These are phyloP conservation scores for Obba rivulosa DNA, from an alignment of 768 basidiomycete genomes.

Conservation along the genomic window DNA sequence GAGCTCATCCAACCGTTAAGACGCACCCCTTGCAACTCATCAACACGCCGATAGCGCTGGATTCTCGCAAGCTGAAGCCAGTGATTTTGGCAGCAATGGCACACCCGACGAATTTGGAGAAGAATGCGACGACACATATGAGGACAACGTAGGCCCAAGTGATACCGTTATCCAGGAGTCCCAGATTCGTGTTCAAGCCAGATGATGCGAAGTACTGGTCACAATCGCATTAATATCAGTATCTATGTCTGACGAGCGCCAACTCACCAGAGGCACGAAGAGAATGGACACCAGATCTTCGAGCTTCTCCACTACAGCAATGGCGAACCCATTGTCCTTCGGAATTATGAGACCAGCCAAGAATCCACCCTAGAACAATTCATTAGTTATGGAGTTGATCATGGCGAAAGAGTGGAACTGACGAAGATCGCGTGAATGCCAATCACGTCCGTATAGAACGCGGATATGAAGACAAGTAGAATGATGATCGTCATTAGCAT, in stretches of 20 bases:
- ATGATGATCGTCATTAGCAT: conserved; percentile 77
- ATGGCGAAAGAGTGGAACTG: no score
- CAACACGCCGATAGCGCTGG: conserved; percentile 75
- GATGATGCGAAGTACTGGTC: conserved; percentile 73
- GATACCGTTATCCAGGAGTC: conserved; percentile 60
- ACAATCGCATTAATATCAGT: conserved; percentile 6
- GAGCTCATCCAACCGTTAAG: not conserved
- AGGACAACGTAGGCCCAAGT: conserved; percentile 81
- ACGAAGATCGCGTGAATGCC: conserved; percentile 71
- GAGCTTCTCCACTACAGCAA: conserved; percentile 75
- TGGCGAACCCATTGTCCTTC: conserved; percentile 75
- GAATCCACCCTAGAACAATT: conserved; percentile 82
- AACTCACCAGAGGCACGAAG: conserved; percentile 68
- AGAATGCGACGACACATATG: conserved; percentile 70
- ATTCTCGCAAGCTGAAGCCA: conserved; percentile 73
- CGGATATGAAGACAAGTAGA: conserved; percentile 65
- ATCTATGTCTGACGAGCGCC: not conserved
- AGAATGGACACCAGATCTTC: conserved; percentile 82
- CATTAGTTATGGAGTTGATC: conserved; percentile 2
- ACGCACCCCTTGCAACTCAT: conserved; percentile 89
- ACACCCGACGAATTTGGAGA: conserved; percentile 75
- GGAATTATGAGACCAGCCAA: conserved; percentile 79
- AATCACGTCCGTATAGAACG: conserved; percentile 85
- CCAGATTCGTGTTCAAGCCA: conserved; percentile 76
- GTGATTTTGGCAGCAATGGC: conserved; percentile 47